A percentile compares a stretch with the other conserved stretches of the same genome.
Conservation (phyloP, 140 eudicot species). For the Erigeron philadelphicus region DNA sequence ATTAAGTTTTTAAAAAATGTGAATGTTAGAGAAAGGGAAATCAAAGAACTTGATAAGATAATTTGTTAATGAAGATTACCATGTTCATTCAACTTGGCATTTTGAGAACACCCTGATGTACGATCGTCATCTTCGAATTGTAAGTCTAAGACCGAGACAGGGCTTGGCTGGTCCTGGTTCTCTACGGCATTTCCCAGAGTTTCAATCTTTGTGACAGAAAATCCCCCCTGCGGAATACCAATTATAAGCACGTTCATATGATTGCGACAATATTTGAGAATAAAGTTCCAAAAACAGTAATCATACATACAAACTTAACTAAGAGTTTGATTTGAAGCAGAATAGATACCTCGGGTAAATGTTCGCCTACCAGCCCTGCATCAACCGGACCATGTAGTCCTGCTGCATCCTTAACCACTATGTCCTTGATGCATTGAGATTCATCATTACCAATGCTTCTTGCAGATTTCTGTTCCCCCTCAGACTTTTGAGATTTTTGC, state of each 20-base stretch:
- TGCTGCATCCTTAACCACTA: neutral
- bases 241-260: slow-evolving; percentile 15
- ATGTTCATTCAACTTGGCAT: slow-evolving; percentile 35
- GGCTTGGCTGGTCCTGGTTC: slow-evolving; percentile 91
- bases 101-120: slow-evolving; percentile 32
- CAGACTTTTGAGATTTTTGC: slow-evolving; percentile 42
- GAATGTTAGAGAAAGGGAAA: slow-evolving; percentile 4
- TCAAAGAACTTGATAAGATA: neutral
- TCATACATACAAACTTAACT: neutral
- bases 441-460: slow-evolving; percentile 27
- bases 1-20: neutral
- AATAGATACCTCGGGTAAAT: slow-evolving; percentile 45
- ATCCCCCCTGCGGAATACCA: slow-evolving; percentile 41
- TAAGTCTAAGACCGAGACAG: slow-evolving; percentile 68
- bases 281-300: neutral
- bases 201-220: slow-evolving; percentile 29
- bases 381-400: slow-evolving; percentile 14
- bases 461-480: slow-evolving; percentile 40
- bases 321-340: neutral
- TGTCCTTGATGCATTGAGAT: slow-evolving; percentile 34
- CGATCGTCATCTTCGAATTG: slow-evolving; percentile 67
- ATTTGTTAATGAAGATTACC: slow-evolving; percentile 40
- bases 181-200: slow-evolving; percentile 40
- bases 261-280: neutral
- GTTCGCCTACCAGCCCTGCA: slow-evolving; percentile 28